These are phyloP conservation scores for Zelopaecilomyces penicillatus DNA, from an alignment of 2,329 filamentous ascomycete species.

Conservation along the genomic window DNA sequence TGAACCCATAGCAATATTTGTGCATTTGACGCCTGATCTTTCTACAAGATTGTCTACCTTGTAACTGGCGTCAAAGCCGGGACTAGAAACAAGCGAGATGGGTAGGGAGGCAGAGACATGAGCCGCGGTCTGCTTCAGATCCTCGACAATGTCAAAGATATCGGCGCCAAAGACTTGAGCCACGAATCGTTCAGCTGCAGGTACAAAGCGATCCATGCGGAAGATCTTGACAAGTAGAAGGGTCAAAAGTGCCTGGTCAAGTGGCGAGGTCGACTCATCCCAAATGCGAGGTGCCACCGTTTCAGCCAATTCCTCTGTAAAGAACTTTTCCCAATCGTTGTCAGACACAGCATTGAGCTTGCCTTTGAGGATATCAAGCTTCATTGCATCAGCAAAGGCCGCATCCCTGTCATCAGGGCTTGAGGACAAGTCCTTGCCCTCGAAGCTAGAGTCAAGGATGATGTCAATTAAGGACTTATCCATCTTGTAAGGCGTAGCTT, in stretches of 20 bases:
- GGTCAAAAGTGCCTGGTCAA: slow-evolving; percentile 73
- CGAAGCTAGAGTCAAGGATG: slow-evolving; percentile 69
- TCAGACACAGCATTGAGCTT: slow-evolving; percentile 54
- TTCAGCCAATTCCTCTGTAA: slow-evolving; percentile 79
- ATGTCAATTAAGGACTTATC: slow-evolving; percentile 81
- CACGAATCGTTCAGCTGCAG: slow-evolving; percentile 85
- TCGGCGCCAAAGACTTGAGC: slow-evolving; percentile 73
- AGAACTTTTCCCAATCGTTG: slow-evolving; percentile 71
- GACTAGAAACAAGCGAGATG: slow-evolving; percentile 86
- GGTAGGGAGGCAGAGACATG: slow-evolving; percentile 79
- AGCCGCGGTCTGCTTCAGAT: slow-evolving; percentile 75
- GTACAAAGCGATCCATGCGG: slow-evolving; percentile 90
- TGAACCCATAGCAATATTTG: slow-evolving; percentile 98
- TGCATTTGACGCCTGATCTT: slow-evolving; percentile 71
- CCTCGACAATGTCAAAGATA: slow-evolving; percentile 75
- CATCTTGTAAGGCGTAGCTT: slow-evolving; percentile 94
- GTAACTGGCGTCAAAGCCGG: slow-evolving; percentile 97
- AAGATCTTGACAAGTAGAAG: slow-evolving; percentile 89
- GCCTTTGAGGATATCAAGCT: slow-evolving; percentile 65
- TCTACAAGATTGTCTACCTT: slow-evolving; percentile 96
- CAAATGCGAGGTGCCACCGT: slow-evolving; percentile 71
- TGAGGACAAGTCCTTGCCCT: slow-evolving; percentile 71
- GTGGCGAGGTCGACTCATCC: slow-evolving; percentile 51
- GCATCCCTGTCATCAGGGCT: slow-evolving; percentile 56
- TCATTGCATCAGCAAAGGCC: slow-evolving; percentile 58